These are phyloP conservation scores for Leccinum truebloodii DNA, from an alignment of 768 basidiomycete species.

Conservation along the genomic window DNA sequence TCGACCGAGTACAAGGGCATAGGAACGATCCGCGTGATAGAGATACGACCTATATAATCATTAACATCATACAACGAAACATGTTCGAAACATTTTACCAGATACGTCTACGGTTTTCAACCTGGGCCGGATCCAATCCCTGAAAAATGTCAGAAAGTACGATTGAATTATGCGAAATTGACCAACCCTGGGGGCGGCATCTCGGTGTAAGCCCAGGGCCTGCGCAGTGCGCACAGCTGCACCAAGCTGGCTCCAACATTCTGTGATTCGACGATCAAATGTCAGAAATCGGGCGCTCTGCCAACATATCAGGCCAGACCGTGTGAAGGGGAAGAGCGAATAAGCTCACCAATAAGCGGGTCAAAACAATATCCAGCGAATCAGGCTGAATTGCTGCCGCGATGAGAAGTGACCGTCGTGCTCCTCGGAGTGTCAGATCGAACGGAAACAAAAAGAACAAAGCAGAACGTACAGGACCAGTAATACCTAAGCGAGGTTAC, in stretches of 20 bases:
- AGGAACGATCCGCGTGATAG: conserved; percentile 92
- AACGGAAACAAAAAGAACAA: conserved; percentile 5
- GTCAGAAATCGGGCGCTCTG: conserved; percentile 69
- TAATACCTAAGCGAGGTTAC: conserved; percentile 88
- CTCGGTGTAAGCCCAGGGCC: conserved; percentile 89
- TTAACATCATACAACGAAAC: conserved; percentile 6
- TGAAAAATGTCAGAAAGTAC: conserved; percentile 29
- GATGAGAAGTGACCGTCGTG: conserved; percentile 83
- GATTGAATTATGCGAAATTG: neutral
- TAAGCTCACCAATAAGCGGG: conserved; percentile 67
- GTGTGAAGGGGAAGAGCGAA: neutral
- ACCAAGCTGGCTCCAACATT: conserved; percentile 95
- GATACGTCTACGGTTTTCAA: conserved; percentile 87
- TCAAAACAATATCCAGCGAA: conserved; percentile 88
- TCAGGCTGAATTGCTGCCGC: conserved; percentile 94
- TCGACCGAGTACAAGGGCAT: conserved; percentile 87
- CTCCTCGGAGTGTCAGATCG: conserved; percentile 41
- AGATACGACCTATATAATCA: conserved; percentile 67
- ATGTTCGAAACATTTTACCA: conserved; percentile 51
- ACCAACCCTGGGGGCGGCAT: conserved; percentile 78
- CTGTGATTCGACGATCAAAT: conserved; percentile 84
- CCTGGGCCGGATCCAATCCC: conserved; percentile 72
- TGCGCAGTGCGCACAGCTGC: conserved; percentile 93
- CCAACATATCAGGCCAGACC: conserved; percentile 15
- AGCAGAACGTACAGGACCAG: conserved; percentile 79